Evolutionary conservation across 306 rosid genomes (phyloP), one percentile per base, ranked within the genome.

Genomic region (Fagus crenata): DNA sequence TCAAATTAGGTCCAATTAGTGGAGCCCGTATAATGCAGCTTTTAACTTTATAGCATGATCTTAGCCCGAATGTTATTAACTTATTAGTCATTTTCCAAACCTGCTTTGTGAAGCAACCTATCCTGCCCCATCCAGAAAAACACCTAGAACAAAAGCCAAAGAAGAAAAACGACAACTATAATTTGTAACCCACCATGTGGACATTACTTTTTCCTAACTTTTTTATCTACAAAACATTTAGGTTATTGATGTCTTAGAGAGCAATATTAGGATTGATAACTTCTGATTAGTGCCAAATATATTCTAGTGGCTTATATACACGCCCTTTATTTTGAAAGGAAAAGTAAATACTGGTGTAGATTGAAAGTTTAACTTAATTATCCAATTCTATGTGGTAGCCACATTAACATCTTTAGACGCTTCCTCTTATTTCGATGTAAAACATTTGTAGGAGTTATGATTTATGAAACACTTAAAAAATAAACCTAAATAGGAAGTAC

Each of bases 11-110:
- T 49, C 58, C 61, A 7, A 18, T 55, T 61, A 59, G 74, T 84
- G 85, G 88, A 84, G 84, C 93, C 91, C 85, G 36, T 76, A n/a
- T 69, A 64, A 15, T 76, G 76, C 40, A 59, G 75, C 78, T 82
- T 78, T 70, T 31, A 40, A 76, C 76, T 64, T 65, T 78, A 76
- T 78, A 71, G 60, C 81, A 69, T 76, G 77, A 85, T 82, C 65
- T 63, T 80, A 64, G 42, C 60, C 71, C 67, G 14, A 53, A 63
- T 33, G 65, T 77, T 73, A 36, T 35, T 80, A 73, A 77, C 33
- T 77, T 73, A 36, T 35, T 80, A 73, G 80, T 40, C 43, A 17
- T 37, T 81, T 85, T 63, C 69, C 37, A 7, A 76, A 61, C 70
- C 65, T 76, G 32, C 71, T 14, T 75, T 78, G 61, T 78, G 79